A percentile compares a stretch with the other conserved stretches of the same genome.
phyloP scores from a whole-genome alignment of 345 rosid genomes.

The Erodium maritimum region DNA sequence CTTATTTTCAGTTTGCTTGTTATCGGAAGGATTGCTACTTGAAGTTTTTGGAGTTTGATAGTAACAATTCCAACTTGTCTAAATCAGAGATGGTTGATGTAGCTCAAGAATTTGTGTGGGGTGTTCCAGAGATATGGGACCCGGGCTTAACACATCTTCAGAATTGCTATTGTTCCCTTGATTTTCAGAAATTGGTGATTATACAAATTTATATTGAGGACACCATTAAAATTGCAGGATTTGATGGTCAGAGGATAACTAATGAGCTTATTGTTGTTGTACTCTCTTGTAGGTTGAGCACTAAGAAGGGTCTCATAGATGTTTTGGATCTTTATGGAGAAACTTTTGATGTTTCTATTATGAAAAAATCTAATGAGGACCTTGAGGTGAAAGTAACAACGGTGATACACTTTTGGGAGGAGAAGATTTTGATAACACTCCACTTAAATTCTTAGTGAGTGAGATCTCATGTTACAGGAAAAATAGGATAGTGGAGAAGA shows the following conservation, averaged over 20 bases:
- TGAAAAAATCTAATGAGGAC: slow-evolving; percentile 33
- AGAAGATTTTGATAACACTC: slow-evolving; percentile 30
- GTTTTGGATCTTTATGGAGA: slow-evolving; percentile 36
- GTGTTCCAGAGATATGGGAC: no score
- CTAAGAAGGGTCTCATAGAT: slow-evolving; percentile 33
- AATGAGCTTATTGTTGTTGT: slow-evolving; percentile 38
- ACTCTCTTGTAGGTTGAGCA: slow-evolving; percentile 29
- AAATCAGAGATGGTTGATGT: slow-evolving; percentile 57
- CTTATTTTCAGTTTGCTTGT: slow-evolving; percentile 77
- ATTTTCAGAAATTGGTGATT: no score
- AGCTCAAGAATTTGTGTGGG: no score
- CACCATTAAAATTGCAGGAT: slow-evolving; percentile 31
- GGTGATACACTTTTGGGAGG: slow-evolving; percentile 38
- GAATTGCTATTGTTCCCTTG: no score
- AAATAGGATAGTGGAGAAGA: no score
- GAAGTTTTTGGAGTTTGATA: slow-evolving; percentile 43
- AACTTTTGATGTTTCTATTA: slow-evolving; percentile 29
- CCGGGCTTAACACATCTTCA: no score
- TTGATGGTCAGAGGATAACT: slow-evolving; percentile 30
- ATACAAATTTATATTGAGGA: no score
- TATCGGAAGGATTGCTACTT: slow-evolving; percentile 70
- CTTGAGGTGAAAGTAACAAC: slow-evolving; percentile 42
- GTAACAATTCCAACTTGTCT: slow-evolving; percentile 21
- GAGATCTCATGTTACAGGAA: no score
- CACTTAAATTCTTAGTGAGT: slow-evolving; percentile 23